Evolutionary conservation across 305 asterid genomes (phyloP), one percentile per base, ranked within the genome.

Genomic region (Stenogyne calaminthoides): DNA sequence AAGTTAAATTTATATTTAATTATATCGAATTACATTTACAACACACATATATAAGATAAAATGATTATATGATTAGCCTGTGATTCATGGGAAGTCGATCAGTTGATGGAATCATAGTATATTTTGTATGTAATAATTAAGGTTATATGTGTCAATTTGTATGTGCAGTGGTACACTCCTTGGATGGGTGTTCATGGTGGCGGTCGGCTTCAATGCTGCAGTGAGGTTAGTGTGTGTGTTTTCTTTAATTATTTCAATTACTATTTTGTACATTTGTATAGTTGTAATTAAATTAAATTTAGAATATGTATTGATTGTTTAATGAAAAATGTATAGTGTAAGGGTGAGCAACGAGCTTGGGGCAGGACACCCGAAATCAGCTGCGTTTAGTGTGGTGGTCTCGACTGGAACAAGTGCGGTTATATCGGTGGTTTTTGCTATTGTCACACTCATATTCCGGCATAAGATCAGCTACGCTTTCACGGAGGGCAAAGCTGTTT

Each of bases 271-370:
- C n/a, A n/a, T n/a, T n/a, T n/a, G n/a, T n/a, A n/a, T 25, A 25
- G 29, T 25, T 25, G 29, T 2, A 25, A 25, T 25, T 25, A 25
- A 22, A 22, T 22, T 22, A 22, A 25, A 25, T 25, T 25, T 25
- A 25, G 2, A 0, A 25, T 25, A 25, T 25, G 29, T 25, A 25
- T 25, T 25, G 36, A 14, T 27, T 40, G 46, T 40, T n/a, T n/a
- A n/a, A 2, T 42, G 19, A 19, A 32, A 51, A 72, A n/a, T n/a
- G n/a, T n/a, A n/a, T 29, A 84, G 97, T 84, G 88, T 91, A 6
- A 80, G 97, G 71, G 82, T 91, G 32, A 86, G 96, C 84, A 91
- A 91, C 52, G 97, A 91, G 74, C 88, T 91, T 0, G 97, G 97
- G 0, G 95, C 95, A 0, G 87, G 93, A n/a, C 96, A 89, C 75